phyloP scores from a whole-genome alignment of 495 filamentous ascomycete genomes.

The Penicillium paradoxum region DNA sequence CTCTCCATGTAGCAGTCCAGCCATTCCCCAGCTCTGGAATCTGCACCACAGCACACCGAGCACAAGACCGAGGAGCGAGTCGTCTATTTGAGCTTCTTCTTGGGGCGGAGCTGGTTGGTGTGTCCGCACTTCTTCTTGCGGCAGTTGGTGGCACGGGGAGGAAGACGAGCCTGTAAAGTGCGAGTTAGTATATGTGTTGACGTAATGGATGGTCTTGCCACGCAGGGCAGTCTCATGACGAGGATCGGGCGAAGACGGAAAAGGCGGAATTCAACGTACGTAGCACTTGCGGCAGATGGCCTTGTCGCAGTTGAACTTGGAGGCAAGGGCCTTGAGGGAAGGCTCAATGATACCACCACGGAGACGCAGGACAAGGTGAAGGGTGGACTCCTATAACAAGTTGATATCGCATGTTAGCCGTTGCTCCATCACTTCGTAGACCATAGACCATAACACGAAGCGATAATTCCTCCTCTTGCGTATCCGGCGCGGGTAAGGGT shows the following conservation, averaged over 20 bases:
- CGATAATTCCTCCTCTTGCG: constrained; percentile 10
- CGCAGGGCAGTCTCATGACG: neutral
- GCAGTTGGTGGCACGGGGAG: constrained; percentile 98
- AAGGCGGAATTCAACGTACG: constrained; percentile 49
- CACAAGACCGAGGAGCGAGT: constrained; percentile 39
- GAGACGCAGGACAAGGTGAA: constrained; percentile 98
- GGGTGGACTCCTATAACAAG: constrained; percentile 80
- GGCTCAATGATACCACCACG: constrained; percentile 99
- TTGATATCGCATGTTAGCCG: constrained; percentile 24
- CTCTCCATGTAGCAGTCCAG: constrained; percentile 41
- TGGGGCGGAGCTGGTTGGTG: constrained; percentile 99
- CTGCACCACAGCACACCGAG: constrained; percentile 42
- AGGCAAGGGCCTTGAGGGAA: constrained; percentile 94
- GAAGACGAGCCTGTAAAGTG: constrained; percentile 73
- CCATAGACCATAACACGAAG: neutral
- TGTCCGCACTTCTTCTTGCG: constrained; percentile 99
- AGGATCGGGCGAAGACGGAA: neutral
- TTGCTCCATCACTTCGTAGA: constrained; percentile 5
- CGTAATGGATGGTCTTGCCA: neutral
- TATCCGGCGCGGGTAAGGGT: neutral
- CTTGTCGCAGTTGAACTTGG: constrained; percentile 99
- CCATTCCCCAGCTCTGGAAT: constrained; percentile 31
- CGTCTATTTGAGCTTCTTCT: constrained; percentile 99
- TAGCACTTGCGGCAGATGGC: constrained; percentile 99
- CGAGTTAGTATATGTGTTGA: constrained; percentile 16